These are phyloP conservation scores for Phyllostachys edulis DNA, from an alignment of 176 grass and related monocot genomes.

Conservation along the genomic window DNA sequence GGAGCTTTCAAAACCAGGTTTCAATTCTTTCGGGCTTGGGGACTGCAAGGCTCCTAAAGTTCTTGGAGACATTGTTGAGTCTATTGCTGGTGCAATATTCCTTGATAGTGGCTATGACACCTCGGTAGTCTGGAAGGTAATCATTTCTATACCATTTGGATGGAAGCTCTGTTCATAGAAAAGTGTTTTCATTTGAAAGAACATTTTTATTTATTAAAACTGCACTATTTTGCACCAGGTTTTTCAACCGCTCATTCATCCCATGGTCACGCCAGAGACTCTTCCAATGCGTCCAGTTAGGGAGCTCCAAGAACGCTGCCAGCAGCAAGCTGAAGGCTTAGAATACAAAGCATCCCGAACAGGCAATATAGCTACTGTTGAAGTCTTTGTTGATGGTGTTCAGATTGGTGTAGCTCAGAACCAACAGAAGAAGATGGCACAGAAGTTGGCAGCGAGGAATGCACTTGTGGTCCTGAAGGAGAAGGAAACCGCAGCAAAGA, in stretches of 20 bases:
- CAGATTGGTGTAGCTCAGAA: constrained; percentile 96
- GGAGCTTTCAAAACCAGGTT: constrained; percentile 79
- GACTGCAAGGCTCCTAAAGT: constrained; percentile 98
- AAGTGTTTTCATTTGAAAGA: not conserved
- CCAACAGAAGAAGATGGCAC: constrained; percentile 98
- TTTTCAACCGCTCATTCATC: constrained; percentile 73
- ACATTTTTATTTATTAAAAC: not conserved
- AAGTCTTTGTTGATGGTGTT: constrained; percentile 88
- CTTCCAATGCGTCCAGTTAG: constrained; percentile 97
- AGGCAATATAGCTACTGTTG: constrained; percentile 83
- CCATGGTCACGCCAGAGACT: constrained; percentile 89
- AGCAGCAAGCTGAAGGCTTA: constrained; percentile 91
- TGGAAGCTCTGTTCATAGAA: not conserved
- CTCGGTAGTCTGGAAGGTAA: constrained; percentile 83
- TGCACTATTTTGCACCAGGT: constrained; percentile 44
- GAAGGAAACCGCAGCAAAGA: constrained; percentile 72
- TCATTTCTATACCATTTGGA: not conserved
- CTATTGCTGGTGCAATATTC: constrained; percentile 92
- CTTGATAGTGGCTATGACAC: constrained; percentile 73
- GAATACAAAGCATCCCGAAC: constrained; percentile 86
- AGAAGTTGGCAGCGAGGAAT: constrained; percentile 94
- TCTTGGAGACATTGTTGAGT: constrained; percentile 94
- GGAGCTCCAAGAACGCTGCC: constrained; percentile 98
- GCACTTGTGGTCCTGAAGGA: constrained; percentile 79
- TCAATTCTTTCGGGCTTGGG: constrained; percentile 96